Base-by-base conservation (phyloP, 441 rosid species). In the Biscutella laevigata region DNA sequence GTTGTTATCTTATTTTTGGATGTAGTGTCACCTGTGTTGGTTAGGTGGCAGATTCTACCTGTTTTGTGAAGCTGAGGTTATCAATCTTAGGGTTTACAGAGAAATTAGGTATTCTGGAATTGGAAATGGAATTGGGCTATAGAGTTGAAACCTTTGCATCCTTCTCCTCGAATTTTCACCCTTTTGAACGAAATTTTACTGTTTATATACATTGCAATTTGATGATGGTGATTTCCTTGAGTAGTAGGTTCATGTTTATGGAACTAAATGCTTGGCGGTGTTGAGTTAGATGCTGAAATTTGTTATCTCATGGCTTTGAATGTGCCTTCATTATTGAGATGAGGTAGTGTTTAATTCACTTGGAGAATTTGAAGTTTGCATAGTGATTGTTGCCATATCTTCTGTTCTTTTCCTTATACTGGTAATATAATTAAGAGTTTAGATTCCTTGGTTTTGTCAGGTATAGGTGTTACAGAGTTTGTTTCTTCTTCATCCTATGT, bases 131-230 rank as follows among this genome's bases (percentile, higher is more conserved):
- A 61, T 41, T n/a, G 27, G 16, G 19, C 30, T 33, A 1, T 39
- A 32, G 59, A 53, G 26, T 26, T 46, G 46, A 59, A 30, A 32
- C 6, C 52, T 60, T 60, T 53, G 8, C 22, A 30, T 45, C 26
- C 6, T 36, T 16, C 12, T 0, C 4, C 7, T 24, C 9, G 20
- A 16, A 34, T 32, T 43, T 7, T 2, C 8, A 7, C 6, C 6
- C 15, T 13, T 42, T 45, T 43, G 14, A 19, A 29, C 19, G 7
- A 6, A 53, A 10, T 38, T 22, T 13, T 37, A 38, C 22, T 48
- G 57, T 39, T 54, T 25, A 2, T 12, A 32, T 22, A 20, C n/a
- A 17, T 20, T 53, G 40, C 61, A 2, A 7, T 62, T 46, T 38
- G 42, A 22, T 62, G 40, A 28, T 53, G 53, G 28, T 20, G 34